Evolutionary conservation across 78 protist genomes (phyloP), one percentile per base, ranked within the genome.

Genomic region (Isochrysis galbana): DNA sequence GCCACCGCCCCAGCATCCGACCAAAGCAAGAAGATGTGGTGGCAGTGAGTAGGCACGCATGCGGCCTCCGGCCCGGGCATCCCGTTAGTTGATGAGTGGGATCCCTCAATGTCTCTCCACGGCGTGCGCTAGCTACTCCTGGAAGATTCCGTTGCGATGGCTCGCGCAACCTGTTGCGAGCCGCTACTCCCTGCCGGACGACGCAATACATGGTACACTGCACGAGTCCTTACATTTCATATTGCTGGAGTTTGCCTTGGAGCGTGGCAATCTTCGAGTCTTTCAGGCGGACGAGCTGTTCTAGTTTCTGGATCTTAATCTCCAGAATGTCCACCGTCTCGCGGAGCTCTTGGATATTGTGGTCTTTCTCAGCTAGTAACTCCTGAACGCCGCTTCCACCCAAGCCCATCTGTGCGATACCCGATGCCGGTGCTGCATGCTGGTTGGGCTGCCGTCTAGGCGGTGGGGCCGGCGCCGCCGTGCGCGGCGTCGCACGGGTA

Each of bases 271-370:
- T 94, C 54, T 91, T 91, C n/a, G 29, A 0, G 86, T 94, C 93
- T n/a, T 91, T 90, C 45, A 94, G 70, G 47, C 26, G 17, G 25
- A 91, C 69, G 0, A 94, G 93, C 88, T 91, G 87, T 44, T 94
- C 92, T 29, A 94, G 74, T 91, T 94, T 94, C 42, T 36, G 34
- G 41, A 94, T 80, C 70, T 94, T 90, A 41, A 45, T 1, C 78
- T 94, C 72, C 36, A 94, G 87, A 38, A 94, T 78, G 32, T 94
- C 92, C 39, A 92, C 54, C 38, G 92, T 91, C 47, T 91, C 93
- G 45, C 36, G 45, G 26, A 91, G 70, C 87, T 94, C 94, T 5
- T 1, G 2, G 51, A 92, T 89, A 25, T 25, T 89, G 26, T 48
- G 84, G 36, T 94, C 94, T 41, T 90, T 86, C 67, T 92, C 94